These are phyloP conservation scores for Gleditsia sinensis DNA, from an alignment of 306 rosid species.

Conservation along the genomic window DNA sequence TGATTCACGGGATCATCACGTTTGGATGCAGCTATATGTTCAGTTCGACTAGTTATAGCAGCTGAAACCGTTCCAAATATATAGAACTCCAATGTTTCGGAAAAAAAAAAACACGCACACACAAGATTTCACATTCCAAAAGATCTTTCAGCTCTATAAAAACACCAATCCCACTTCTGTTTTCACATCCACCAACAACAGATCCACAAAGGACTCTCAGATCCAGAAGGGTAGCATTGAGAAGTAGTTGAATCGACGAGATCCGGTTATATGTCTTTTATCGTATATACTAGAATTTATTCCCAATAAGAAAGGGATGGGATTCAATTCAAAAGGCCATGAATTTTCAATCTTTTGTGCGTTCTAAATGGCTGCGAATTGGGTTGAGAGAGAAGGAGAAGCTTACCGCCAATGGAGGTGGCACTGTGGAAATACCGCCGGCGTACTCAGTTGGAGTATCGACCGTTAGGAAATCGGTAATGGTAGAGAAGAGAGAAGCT, in stretches of 20 bases:
- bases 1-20: neutral
- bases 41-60: neutral
- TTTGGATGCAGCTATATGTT: neutral
- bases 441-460: neutral
- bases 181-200: slow-evolving; percentile 15
- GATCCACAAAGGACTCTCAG: slow-evolving; percentile 31
- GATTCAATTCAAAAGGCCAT: slow-evolving; percentile 16
- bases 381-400: slow-evolving; percentile 21
- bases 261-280: neutral
- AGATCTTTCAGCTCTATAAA: neutral
- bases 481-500: neutral
- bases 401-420: slow-evolving; percentile 30
- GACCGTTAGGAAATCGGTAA: neutral
- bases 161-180: neutral
- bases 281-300: neutral
- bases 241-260: slow-evolving; percentile 3
- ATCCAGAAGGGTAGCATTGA: slow-evolving; percentile 34
- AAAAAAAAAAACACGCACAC: neutral
- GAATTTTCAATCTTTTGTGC: neutral
- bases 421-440: neutral
- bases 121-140: slow-evolving; percentile 17
- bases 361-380: neutral
- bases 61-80: slow-evolving; percentile 16
- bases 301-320: neutral
- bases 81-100: slow-evolving; percentile 7